A percentile compares a stretch with the other conserved stretches of the same genome.
Evolutionary conservation across 768 basidiomycete species (phyloP).

Genomic region (Boletellus sp.): DNA sequence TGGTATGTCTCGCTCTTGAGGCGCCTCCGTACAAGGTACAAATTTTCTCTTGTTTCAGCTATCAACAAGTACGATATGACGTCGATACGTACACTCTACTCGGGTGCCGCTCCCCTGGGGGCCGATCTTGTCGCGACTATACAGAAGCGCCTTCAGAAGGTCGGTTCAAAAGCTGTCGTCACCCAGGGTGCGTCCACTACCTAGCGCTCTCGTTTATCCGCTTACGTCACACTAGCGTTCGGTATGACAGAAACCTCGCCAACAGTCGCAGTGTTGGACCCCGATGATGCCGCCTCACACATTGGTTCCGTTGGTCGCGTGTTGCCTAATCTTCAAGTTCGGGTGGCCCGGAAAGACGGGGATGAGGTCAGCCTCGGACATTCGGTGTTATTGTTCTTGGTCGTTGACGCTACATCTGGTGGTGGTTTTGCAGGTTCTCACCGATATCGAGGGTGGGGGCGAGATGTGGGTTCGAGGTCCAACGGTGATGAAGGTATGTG

Average conservation of each 20-base stretch:
- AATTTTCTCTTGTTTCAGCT: constrained; percentile 33
- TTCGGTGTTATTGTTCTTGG: not conserved
- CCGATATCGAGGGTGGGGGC: constrained; percentile 46
- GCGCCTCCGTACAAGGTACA: not conserved
- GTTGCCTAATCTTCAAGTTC: constrained; percentile 72
- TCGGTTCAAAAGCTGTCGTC: constrained; percentile 40
- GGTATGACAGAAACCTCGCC: constrained; percentile 85
- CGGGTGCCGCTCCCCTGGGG: constrained; percentile 81
- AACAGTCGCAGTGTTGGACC: constrained; percentile 54
- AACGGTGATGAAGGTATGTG: constrained; percentile 68
- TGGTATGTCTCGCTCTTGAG: constrained; percentile 34
- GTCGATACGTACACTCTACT: constrained; percentile 53
- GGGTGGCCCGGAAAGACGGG: constrained; percentile 63
- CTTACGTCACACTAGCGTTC: constrained; percentile 45
- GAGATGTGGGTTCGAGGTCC: constrained; percentile 83
- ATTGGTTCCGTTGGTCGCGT: constrained; percentile 66
- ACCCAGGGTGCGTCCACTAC: constrained; percentile 44
- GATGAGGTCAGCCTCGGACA: constrained; percentile 33
- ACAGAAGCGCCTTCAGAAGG: constrained; percentile 35
- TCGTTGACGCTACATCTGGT: not conserved
- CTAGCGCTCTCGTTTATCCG: not conserved
- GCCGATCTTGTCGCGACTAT: constrained; percentile 55
- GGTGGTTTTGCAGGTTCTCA: constrained; percentile 19
- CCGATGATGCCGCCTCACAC: constrained; percentile 41
- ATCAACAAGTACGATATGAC: constrained; percentile 66